Base-by-base conservation (phyloP, 2,329 filamentous ascomycete genomes). In the Apiospora arundinis region DNA sequence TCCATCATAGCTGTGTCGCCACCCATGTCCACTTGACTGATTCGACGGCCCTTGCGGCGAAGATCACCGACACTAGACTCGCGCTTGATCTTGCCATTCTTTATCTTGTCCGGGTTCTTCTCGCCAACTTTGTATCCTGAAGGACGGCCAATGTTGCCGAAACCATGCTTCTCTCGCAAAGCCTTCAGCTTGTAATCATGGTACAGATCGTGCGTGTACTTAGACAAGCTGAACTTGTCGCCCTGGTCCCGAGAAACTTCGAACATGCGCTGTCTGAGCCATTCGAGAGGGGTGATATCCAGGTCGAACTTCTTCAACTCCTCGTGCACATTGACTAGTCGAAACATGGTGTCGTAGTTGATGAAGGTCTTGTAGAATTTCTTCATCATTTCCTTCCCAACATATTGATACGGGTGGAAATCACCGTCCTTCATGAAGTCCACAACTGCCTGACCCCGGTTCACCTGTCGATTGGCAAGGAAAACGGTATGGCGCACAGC, bases 281-380 rank as follows among this genome's bases (percentile, higher is more conserved):
- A 90, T 37, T 89, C 83, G 3, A 88, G 78, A 0, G 88, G 87
- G 2, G 82, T 83, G 25, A 90, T 80, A 48, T 87, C 85, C 6
- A 89, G 82, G 42, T 84, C 82, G 70, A 88, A 89, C 75, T 86
- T 88, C 70, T 82, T 83, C 63, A 90, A 80, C 76, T 89, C 87
- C 3, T 85, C 83, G 40, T 89, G 81, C 0, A 88, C 85, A 67
- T 88, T 86, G 48, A 85, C 86, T 46, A 90, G 78, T 2, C 88
- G 85, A 75, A 87, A 89, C 3, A 90, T 79, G 0, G 87, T 90
- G 73, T 90, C 88, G 74, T 90, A 90, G 49, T 86, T 86, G 25
- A 80, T 78, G n/a, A 85, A 78, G 4, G 78, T 78, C 73, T 79
- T 79, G 73, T 80, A 80, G 67, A 74, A 78, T 63, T 81, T 81